phyloP scores from a whole-genome alignment of 73 alveolate genomes.

The Paramecium sonneborni region DNA sequence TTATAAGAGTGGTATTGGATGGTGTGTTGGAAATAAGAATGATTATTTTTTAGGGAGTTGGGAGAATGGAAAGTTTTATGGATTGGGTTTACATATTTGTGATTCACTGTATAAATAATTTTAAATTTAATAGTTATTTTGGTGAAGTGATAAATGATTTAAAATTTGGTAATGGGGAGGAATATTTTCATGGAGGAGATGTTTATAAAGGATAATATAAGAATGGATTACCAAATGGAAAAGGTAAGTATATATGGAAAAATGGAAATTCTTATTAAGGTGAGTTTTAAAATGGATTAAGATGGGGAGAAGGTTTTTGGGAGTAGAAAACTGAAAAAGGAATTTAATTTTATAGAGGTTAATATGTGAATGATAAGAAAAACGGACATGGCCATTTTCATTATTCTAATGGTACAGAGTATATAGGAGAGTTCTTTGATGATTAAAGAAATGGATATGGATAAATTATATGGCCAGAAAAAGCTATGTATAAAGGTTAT shows the following conservation, averaged over 20 bases:
- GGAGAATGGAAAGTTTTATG: constrained; percentile 75
- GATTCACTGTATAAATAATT: constrained; percentile 58
- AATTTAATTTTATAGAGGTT: constrained; percentile 42
- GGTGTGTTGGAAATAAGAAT: constrained; percentile 65
- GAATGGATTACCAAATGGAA: constrained; percentile 87
- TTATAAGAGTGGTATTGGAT: constrained; percentile 75
- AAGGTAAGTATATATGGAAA: constrained; percentile 72
- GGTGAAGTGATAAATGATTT: constrained; percentile 78
- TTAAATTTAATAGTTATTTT: constrained; percentile 71
- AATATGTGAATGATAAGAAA: constrained; percentile 59
- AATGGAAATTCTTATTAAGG: constrained; percentile 55
- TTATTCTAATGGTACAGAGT: constrained; percentile 39
- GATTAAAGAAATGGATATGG: constrained; percentile 66
- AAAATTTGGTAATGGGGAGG: constrained; percentile 72
- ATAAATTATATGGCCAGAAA: constrained; percentile 69
- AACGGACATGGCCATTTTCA: constrained; percentile 58
- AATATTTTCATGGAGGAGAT: constrained; percentile 77
- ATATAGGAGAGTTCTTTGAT: constrained; percentile 5
- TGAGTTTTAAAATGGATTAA: constrained; percentile 59
- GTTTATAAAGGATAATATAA: constrained; percentile 74
- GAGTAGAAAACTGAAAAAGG: constrained; percentile 51
- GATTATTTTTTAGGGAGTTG: constrained; percentile 73
- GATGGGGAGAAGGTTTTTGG: constrained; percentile 65
- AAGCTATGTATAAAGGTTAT: constrained; percentile 57
- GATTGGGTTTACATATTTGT: constrained; percentile 63